Evolutionary conservation across 1,284 basidiomycete species (phyloP).

Genomic region (Sanghuangporus baumii): DNA sequence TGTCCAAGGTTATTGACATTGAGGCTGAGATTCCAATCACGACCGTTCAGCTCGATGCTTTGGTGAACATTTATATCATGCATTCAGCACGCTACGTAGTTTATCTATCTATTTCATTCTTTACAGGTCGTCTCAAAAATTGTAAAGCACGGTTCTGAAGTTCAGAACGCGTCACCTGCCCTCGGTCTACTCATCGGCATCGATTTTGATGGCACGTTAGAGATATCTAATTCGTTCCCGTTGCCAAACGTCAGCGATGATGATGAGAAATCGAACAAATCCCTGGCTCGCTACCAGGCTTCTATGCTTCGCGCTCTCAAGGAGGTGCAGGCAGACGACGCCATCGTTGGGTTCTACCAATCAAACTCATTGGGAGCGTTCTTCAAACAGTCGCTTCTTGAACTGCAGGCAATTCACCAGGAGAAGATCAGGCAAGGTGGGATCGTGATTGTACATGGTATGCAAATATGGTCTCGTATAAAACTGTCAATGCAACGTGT

Average conservation of each 20-base stretch:
- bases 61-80: conserved; percentile 42
- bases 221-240: conserved; percentile 91
- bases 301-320: conserved; percentile 84
- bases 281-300: conserved; percentile 73
- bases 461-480: conserved; percentile 22
- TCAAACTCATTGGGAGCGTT: conserved; percentile 89
- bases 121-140: conserved; percentile 87
- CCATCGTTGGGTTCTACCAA: conserved; percentile 96
- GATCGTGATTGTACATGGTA: conserved; percentile 88
- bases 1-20: conserved; percentile 86
- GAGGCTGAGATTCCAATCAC: conserved; percentile 81
- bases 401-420: conserved; percentile 82
- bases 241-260: conserved; percentile 73
- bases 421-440: conserved; percentile 79
- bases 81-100: neutral
- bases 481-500: neutral
- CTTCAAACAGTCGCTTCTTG: conserved; percentile 84
- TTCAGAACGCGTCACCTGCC: conserved; percentile 53
- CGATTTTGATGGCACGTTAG: conserved; percentile 86
- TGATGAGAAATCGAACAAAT: conserved; percentile 72
- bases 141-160: conserved; percentile 78
- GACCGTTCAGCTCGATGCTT: conserved; percentile 75
- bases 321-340: conserved; percentile 92
- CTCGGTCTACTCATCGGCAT: conserved; percentile 87
- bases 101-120: neutral